Conservation (phyloP, 2,329 filamentous ascomycete genomes). For the Teratosphaeria zuluensis region DNA sequence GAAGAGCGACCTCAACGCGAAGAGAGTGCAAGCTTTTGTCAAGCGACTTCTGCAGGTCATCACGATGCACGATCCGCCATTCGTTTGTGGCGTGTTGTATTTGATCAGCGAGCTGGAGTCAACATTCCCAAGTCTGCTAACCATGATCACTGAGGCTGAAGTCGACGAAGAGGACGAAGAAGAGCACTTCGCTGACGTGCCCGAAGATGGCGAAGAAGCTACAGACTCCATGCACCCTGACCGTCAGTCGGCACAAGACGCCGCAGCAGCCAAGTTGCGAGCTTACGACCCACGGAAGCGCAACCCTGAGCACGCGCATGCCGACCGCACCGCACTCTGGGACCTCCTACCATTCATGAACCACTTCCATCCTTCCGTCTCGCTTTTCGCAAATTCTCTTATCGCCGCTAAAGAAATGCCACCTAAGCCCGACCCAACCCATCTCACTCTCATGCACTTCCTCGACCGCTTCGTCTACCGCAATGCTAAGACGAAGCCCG, state of each 20-base stretch:
- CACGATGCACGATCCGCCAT: constrained; percentile 81
- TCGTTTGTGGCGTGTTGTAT: constrained; percentile 87
- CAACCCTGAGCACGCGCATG: constrained; percentile 83
- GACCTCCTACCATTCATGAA: constrained; percentile 70
- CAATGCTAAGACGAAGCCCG: constrained; percentile 62
- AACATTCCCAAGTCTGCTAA: constrained; percentile 69
- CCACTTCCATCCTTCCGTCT: constrained; percentile 91
- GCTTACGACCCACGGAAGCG: constrained; percentile 81
- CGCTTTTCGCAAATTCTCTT: constrained; percentile 67
- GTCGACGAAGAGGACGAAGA: constrained; percentile 63
- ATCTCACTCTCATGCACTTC: constrained; percentile 89
- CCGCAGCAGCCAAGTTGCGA: not conserved
- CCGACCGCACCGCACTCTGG: constrained; percentile 90
- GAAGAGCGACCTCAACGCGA: constrained; percentile 81
- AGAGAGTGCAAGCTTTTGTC: constrained; percentile 88
- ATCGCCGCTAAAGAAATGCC: constrained; percentile 61
- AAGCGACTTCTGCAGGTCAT: constrained; percentile 86
- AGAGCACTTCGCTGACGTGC: constrained; percentile 59
- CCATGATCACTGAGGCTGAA: constrained; percentile 72
- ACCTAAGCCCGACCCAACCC: constrained; percentile 80
- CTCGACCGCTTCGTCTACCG: constrained; percentile 98
- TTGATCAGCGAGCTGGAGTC: constrained; percentile 71
- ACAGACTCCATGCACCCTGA: constrained; percentile 5
- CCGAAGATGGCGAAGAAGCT: constrained; percentile 39
- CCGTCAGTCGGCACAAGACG: constrained; percentile 5